Percentiles rank a stretch among this genome's conserved stretches.
These are phyloP conservation scores for Pontederia paniculata DNA, from an alignment of 176 grass and related monocot species.

Conservation along the genomic window DNA sequence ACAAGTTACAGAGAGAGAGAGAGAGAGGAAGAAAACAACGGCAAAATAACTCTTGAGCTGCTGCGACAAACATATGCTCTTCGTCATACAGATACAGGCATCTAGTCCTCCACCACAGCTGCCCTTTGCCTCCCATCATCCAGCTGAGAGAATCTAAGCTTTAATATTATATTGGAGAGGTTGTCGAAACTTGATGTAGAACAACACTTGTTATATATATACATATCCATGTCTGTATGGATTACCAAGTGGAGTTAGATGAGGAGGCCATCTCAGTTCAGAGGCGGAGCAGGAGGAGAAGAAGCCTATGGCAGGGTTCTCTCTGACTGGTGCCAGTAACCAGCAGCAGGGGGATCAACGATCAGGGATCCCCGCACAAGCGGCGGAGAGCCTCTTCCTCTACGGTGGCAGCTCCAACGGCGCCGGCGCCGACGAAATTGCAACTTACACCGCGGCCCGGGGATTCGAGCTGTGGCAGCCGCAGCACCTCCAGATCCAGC, in stretches of 20 bases:
- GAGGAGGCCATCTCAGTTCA: neutral
- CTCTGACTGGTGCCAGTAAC: neutral
- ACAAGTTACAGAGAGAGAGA: neutral
- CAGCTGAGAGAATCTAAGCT: no score
- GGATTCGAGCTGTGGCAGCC: slow-evolving; percentile 15
- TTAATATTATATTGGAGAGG: no score
- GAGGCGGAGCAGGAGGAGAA: neutral
- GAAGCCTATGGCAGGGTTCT: slow-evolving; percentile 6
- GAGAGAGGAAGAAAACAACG: neutral
- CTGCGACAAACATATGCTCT: neutral
- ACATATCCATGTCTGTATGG: no score
- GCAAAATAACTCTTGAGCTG: neutral
- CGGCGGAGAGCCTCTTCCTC: neutral
- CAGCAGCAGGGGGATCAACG: neutral
- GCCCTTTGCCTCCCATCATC: no score
- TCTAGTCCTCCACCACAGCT: neutral
- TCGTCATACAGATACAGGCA: neutral
- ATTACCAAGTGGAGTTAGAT: neutral
- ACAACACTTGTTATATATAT: no score
- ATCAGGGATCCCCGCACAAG: neutral
- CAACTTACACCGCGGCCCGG: neutral
- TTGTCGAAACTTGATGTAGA: no score
- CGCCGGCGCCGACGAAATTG: neutral
- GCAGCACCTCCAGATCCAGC: slow-evolving; percentile 11
- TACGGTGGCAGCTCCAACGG: neutral